Conservation (phyloP, 176 grass and related monocot species). For the Avena atlantica region DNA sequence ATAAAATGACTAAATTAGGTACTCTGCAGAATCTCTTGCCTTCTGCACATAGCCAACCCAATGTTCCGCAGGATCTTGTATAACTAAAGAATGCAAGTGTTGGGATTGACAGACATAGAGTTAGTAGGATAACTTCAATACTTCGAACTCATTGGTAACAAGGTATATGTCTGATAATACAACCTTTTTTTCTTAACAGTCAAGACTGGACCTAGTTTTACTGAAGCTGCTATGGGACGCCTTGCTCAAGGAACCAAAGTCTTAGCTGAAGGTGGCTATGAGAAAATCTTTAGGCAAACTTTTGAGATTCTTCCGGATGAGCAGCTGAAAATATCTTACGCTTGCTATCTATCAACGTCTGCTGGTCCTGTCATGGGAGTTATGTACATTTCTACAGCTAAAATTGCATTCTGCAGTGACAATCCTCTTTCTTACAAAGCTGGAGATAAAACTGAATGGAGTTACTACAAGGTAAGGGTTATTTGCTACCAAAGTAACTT, state of each 20-base stretch:
- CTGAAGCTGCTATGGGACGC: slow-evolving; percentile 86
- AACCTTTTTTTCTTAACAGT: slow-evolving; percentile 51
- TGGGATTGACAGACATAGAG: not conserved
- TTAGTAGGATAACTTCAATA: not conserved
- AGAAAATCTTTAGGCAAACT: slow-evolving; percentile 90
- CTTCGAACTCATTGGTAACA: not conserved
- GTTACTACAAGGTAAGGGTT: slow-evolving; percentile 78
- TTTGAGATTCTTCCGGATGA: slow-evolving; percentile 78
- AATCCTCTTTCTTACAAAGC: slow-evolving; percentile 92
- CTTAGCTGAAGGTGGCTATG: slow-evolving; percentile 92
- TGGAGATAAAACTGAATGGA: slow-evolving; percentile 89
- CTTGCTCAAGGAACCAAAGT: slow-evolving; percentile 95
- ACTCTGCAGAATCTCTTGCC: slow-evolving; percentile 4
- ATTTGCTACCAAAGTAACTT: not conserved
- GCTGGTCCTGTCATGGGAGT: slow-evolving; percentile 96
- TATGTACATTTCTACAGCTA: slow-evolving; percentile 87
- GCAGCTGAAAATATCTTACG: slow-evolving; percentile 74
- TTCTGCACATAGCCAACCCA: slow-evolving; percentile 22
- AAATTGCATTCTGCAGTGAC: slow-evolving; percentile 90
- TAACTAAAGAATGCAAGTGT: not conserved
- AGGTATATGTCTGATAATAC: slow-evolving; percentile 22
- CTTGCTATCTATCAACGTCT: slow-evolving; percentile 91
- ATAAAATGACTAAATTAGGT: not conserved
- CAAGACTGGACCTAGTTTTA: slow-evolving; percentile 88
- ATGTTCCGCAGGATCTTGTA: slow-evolving; percentile 17